Conservation (phyloP, 208 protist species). For the Strigomonas oncopelti region DNA sequence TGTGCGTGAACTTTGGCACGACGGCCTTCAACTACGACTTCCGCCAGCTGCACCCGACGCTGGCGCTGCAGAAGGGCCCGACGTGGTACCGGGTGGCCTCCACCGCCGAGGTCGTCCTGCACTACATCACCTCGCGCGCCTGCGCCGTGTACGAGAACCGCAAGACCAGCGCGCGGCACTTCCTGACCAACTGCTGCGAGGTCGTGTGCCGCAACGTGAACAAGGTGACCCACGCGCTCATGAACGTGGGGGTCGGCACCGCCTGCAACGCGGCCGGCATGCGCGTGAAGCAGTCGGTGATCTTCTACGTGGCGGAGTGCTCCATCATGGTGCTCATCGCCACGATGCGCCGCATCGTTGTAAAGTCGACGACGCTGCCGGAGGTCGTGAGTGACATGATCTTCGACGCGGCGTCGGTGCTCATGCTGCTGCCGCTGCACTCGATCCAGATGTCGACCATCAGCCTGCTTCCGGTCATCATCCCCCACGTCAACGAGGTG, state of each 20-base stretch:
- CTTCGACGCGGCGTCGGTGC: conserved; percentile 72
- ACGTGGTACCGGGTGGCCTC: conserved; percentile 79
- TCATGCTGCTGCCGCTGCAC: conserved; percentile 82
- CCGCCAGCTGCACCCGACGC: conserved; percentile 66
- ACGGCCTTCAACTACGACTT: conserved; percentile 76
- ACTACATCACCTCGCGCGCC: conserved; percentile 70
- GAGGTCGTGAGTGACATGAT: conserved; percentile 47
- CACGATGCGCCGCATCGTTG: conserved; percentile 63
- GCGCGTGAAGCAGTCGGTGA: conserved; percentile 50
- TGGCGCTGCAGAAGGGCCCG: conserved; percentile 37
- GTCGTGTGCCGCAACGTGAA: conserved; percentile 69
- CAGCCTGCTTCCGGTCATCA: conserved; percentile 75
- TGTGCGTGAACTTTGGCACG: conserved; percentile 85
- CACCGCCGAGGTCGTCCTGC: conserved; percentile 64
- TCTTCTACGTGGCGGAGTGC: conserved; percentile 64
- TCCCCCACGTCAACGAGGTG: conserved; percentile 60
- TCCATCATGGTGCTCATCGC: conserved; percentile 76
- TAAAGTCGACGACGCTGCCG: conserved; percentile 17
- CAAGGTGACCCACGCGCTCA: conserved; percentile 65
- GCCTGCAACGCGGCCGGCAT: conserved; percentile 26
- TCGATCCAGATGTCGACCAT: conserved; percentile 81
- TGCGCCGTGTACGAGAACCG: conserved; percentile 51
- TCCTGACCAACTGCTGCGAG: conserved; percentile 65
- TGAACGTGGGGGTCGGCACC: conserved; percentile 46
- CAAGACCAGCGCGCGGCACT: conserved; percentile 24